Base-by-base conservation (phyloP, 148 eudicot genomes). In the Camellia lanceoleosa region DNA sequence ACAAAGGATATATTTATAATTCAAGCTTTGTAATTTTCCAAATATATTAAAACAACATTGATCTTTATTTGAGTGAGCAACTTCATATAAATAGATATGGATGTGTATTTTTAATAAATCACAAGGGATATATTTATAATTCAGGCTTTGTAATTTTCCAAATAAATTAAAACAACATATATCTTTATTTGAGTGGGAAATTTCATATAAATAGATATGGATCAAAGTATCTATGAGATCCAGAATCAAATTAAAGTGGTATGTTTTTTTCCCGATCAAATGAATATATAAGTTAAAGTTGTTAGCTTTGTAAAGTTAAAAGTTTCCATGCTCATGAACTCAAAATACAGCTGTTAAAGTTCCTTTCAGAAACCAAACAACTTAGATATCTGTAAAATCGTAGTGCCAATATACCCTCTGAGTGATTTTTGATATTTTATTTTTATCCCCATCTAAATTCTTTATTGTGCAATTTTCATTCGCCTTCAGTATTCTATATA, bases 231-330 rank as follows among this genome's bases (percentile, higher is more conserved):
- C 38, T 30, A 71, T 71, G 43, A 20, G 59, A 71, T 51, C 74
- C 59, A 71, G n/a, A 49, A 71, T n/a, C 74, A 47, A 71, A 71
- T 51, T 71, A 71, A 71, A 71, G 74, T 23, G 16, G 56, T n/a
- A 15, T 71, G 74, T 0, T 30, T 30, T 30, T 30, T 30, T 30
- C 38, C 38, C 38, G 38, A 30, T 30, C 38, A 30, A 30, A 30
- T 30, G 38, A 30, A 30, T 30, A 30, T 0, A 30, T 30, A 30
- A 30, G 38, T 30, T 30, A 30, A 30, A 30, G 38, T 30, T 30
- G 38, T 30, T 30, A 58, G 12, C 16, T 51, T 47, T 47, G 58
- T 47, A 71, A 20, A 11, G 74, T 71, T 47, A 18, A 71, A 20
- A 11, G 74, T 71, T 47, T 47, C 38, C 74, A 71, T 71, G 74